Conservation (phyloP, 148 eudicot genomes). For the Cornus kousa region DNA sequence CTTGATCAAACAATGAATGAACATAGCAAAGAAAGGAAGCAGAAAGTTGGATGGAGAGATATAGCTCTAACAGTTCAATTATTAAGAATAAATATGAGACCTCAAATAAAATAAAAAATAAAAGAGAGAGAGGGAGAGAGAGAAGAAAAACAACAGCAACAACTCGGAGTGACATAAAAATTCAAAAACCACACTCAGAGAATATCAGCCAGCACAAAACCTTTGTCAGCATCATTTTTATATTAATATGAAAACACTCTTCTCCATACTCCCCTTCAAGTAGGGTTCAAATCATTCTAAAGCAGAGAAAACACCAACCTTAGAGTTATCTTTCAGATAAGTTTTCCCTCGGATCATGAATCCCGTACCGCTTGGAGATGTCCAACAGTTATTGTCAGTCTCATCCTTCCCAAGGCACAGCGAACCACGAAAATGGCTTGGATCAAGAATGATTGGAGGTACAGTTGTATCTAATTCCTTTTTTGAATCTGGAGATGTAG, state of each 20-base stretch:
- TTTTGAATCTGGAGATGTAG: constrained; percentile 43
- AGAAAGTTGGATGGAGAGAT: too few species aligned
- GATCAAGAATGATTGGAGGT: constrained; percentile 50
- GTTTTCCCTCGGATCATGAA: constrained; percentile 93
- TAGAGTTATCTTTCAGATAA: constrained; percentile 65
- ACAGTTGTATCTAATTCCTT: constrained; percentile 50
- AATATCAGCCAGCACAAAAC: too few species aligned
- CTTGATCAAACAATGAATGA: too few species aligned
- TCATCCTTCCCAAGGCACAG: constrained; percentile 73
- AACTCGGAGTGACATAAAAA: too few species aligned
- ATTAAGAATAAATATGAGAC: neutral
- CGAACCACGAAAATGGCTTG: constrained; percentile 56
- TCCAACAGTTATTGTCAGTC: constrained; percentile 79
- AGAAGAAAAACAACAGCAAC: neutral
- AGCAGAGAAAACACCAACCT: constrained; percentile 39
- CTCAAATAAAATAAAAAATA: too few species aligned
- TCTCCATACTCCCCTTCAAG: neutral
- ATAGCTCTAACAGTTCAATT: too few species aligned
- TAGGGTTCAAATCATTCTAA: constrained; percentile 1
- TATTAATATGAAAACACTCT: neutral
- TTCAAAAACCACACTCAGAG: too few species aligned
- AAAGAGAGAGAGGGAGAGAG: too few species aligned
- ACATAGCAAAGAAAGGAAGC: too few species aligned
- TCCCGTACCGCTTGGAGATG: constrained; percentile 74
- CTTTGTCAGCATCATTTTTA: too few species aligned